Percentiles rank a stretch among this genome's conserved stretches.
phyloP scores from a whole-genome alignment of 1,284 basidiomycete genomes.

The Ganoderma lingzhi region DNA sequence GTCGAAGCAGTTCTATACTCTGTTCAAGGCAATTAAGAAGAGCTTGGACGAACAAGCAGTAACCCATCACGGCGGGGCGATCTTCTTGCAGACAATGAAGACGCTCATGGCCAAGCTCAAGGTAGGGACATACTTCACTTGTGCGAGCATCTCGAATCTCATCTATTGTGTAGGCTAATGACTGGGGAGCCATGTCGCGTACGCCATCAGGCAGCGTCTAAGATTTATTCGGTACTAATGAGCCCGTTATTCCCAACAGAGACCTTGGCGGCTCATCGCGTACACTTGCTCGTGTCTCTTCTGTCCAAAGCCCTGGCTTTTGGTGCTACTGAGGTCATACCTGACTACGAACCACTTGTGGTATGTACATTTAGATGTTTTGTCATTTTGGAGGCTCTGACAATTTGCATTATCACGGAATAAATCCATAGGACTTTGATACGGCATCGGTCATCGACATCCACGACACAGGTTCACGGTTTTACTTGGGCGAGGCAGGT shows the following conservation, averaged over 20 bases:
- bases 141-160: neutral
- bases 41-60: conserved; percentile 54
- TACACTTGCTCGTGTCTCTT: conserved; percentile 49
- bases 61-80: conserved; percentile 58
- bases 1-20: conserved; percentile 62
- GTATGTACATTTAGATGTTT: conserved; percentile 38
- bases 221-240: neutral
- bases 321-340: conserved; percentile 55
- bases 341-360: conserved; percentile 57
- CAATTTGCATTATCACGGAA: neutral
- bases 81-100: conserved; percentile 65
- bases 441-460: conserved; percentile 49
- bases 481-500: conserved; percentile 45
- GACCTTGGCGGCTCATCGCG: conserved; percentile 63
- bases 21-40: conserved; percentile 56
- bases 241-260: conserved; percentile 44
- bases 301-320: conserved; percentile 55
- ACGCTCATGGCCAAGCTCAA: conserved; percentile 74
- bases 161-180: conserved; percentile 55
- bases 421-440: conserved; percentile 54
- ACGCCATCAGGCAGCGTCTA: conserved; percentile 30
- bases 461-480: conserved; percentile 44
- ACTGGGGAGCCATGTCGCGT: conserved; percentile 72
- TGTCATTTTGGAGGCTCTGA: neutral
- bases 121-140: conserved; percentile 41